Evolutionary conservation across 2,329 filamentous ascomycete species (phyloP), one percentile per base, ranked within the genome.

Genomic region (Botryotinia narcissicola): DNA sequence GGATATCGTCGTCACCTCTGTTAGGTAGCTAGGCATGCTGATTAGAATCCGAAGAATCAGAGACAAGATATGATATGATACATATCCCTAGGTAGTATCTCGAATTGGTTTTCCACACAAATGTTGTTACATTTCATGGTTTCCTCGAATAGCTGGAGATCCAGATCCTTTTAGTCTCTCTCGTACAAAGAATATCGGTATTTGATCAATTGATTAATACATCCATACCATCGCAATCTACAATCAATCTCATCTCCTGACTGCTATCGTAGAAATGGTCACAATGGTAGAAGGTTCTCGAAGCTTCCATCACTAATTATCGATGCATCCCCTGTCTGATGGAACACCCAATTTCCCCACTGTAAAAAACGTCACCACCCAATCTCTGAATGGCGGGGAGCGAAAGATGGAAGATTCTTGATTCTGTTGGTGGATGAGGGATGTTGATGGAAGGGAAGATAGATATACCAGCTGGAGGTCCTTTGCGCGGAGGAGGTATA

Each of bases 361-460:
- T 40, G 44, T 37, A n/a, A 35, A 71, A 63, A 63, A 57, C 69
- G 69, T 71, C 69, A 71, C 69, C 29, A 18, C 42, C 32, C 32
- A 54, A 54, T 37, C 14, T 40, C 0, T 67, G 51, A 62, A 62
- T 62, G 32, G 54, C 8, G 40, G 54, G 54, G 67, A 40, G 20
- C 46, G 44, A 9, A 57, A 54, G 51, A 57, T 70, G 57, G 68
- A 70, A 71, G 69, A 63, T 71, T 71, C 69, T 63, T 63, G 69
- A 71, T 63, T 40, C 35, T 40, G 42, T 44, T 32, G 29, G 61
- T 42, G 25, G 61, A 62, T 9, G 25, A 62, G 60, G 37, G 22
- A 62, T 42, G 18, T 3, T 32, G 25, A 32, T 51, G n/a, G 35
- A 37, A 42, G 37, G n/a, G 35, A 37, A 42, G 37, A 40, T 29